Percentiles rank a stretch among this genome's conserved stretches.
These are phyloP conservation scores for Diaporthe australafricana DNA, from an alignment of 2,329 filamentous ascomycete genomes.

Conservation along the genomic window DNA sequence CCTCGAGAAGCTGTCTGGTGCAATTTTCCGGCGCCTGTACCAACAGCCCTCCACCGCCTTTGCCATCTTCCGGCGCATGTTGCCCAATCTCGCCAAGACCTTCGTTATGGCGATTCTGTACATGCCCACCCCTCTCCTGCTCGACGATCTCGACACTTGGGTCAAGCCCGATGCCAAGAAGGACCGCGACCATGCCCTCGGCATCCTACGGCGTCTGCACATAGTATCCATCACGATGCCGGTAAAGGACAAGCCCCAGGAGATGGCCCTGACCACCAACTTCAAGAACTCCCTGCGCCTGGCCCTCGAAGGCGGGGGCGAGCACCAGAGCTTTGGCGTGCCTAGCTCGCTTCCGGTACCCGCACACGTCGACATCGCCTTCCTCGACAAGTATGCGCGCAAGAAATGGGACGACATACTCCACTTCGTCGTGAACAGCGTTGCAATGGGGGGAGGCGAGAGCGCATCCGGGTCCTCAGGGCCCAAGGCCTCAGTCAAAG, in stretches of 20 bases:
- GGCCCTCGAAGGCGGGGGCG: constrained; percentile 87
- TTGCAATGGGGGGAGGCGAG: constrained; percentile 65
- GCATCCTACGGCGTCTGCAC: constrained; percentile 85
- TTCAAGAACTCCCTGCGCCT: constrained; percentile 87
- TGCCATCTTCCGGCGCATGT: constrained; percentile 96
- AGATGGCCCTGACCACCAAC: constrained; percentile 81
- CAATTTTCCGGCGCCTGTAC: constrained; percentile 91
- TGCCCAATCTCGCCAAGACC: constrained; percentile 92
- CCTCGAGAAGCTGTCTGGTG: constrained; percentile 89
- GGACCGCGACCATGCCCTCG: constrained; percentile 85
- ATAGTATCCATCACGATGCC: constrained; percentile 77
- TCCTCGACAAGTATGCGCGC: constrained; percentile 87
- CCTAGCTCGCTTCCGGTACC: constrained; percentile 75
- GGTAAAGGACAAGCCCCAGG: constrained; percentile 72
- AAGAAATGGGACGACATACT: constrained; percentile 96
- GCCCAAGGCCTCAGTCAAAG: constrained; percentile 83
- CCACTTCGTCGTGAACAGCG: constrained; percentile 91
- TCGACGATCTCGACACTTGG: constrained; percentile 88
- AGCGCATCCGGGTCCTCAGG: constrained; percentile 58
- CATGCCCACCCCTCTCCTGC: constrained; percentile 81
- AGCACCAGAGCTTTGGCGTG: constrained; percentile 91
- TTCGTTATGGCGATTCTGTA: constrained; percentile 97
- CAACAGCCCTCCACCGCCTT: constrained; percentile 95
- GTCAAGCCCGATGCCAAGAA: constrained; percentile 75
- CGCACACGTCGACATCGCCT: constrained; percentile 73